Conservation (phyloP, 2,329 filamentous ascomycete species). For the Calonectria crousiana region DNA sequence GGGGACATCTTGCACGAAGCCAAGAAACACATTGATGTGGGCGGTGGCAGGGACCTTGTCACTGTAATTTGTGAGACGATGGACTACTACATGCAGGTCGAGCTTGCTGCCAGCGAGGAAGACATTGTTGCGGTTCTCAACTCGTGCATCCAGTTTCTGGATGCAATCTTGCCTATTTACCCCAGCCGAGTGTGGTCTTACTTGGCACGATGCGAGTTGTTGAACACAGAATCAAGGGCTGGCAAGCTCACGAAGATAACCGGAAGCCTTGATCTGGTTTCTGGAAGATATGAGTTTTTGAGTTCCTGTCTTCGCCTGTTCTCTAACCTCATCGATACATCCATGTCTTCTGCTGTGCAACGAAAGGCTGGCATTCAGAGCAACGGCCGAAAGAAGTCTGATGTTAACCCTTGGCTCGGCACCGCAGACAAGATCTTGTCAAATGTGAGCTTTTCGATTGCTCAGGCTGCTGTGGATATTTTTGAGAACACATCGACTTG, state of each 20-base stretch:
- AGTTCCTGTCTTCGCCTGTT: conserved; percentile 81
- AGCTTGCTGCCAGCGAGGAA: conserved; percentile 68
- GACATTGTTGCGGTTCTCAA: conserved; percentile 74
- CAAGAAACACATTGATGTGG: conserved; percentile 61
- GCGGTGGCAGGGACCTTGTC: conserved; percentile 79
- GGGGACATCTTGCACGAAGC: conserved; percentile 66
- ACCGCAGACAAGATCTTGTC: conserved; percentile 84
- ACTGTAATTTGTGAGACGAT: conserved; percentile 87
- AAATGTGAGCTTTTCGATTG: conserved; percentile 78
- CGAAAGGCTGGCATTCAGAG: conserved; percentile 70
- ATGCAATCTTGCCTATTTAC: conserved; percentile 77
- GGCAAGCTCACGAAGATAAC: conserved; percentile 84
- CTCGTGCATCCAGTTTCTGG: conserved; percentile 84
- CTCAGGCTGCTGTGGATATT: conserved; percentile 82
- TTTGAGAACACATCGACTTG: conserved; percentile 89
- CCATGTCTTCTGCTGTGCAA: conserved; percentile 76
- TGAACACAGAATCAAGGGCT: conserved; percentile 81
- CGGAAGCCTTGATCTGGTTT: conserved; percentile 83
- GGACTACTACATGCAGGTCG: conserved; percentile 75
- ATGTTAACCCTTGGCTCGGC: conserved; percentile 72
- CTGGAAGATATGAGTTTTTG: conserved; percentile 82
- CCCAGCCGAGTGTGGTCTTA: conserved; percentile 93
- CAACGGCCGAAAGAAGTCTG: conserved; percentile 57
- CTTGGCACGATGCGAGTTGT: conserved; percentile 82
- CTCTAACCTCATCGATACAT: conserved; percentile 79